These are phyloP conservation scores for Talaromyces marneffei DNA, from an alignment of 2,329 filamentous ascomycete species.

Conservation along the genomic window DNA sequence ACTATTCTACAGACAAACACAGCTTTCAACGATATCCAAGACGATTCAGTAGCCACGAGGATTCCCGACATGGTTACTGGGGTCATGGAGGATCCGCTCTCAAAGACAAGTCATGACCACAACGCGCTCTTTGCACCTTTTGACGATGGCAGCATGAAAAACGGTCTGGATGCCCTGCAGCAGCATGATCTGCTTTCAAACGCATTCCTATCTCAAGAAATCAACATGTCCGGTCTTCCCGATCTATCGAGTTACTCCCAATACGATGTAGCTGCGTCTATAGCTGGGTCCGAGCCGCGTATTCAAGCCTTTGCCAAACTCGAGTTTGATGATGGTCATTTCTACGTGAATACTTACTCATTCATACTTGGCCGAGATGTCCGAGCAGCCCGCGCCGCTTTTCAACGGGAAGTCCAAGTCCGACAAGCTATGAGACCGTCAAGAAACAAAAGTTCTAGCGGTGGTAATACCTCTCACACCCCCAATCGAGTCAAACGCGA, in stretches of 20 bases:
- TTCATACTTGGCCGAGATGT: constrained; percentile 60
- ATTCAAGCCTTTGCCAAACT: constrained; percentile 60
- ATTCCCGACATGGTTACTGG: constrained; percentile 24
- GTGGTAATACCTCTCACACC: constrained; percentile 39
- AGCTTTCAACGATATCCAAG: background rate
- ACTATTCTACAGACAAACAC: background rate
- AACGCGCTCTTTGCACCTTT: constrained; percentile 32
- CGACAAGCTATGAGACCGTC: constrained; percentile 34
- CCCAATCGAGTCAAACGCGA: constrained; percentile 42
- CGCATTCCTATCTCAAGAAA: constrained; percentile 33
- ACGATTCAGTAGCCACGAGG: constrained; percentile 6
- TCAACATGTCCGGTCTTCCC: constrained; percentile 22
- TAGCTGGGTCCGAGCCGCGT: constrained; percentile 37
- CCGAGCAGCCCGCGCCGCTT: constrained; percentile 44
- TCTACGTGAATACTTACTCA: constrained; percentile 59
- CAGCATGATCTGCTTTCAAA: constrained; percentile 37
- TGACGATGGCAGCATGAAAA: constrained; percentile 29
- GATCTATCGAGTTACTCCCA: constrained; percentile 28
- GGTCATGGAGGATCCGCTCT: constrained; percentile 30
- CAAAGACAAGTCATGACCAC: constrained; percentile 27
- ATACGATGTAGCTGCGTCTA: constrained; percentile 29
- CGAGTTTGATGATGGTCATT: constrained; percentile 60
- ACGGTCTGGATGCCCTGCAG: constrained; percentile 32
- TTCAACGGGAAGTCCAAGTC: constrained; percentile 40
- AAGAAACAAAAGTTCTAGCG: constrained; percentile 44